Base-by-base conservation (phyloP, 495 filamentous ascomycete genomes). In the Jackrogersella multiformis region DNA sequence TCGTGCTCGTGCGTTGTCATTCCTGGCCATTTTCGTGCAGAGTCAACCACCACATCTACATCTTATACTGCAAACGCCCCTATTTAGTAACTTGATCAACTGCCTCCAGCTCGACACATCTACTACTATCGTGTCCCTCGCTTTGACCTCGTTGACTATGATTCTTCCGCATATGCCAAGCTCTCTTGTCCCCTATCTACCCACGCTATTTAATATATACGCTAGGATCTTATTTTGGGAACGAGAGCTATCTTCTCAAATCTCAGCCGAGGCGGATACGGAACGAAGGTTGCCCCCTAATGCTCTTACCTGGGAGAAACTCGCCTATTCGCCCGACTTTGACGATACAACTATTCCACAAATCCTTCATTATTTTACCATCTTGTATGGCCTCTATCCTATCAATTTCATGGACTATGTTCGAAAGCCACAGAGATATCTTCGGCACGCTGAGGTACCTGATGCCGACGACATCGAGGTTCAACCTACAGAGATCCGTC, bases 341-440 rank as follows among this genome's bases (percentile, higher is more conserved):
- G 83, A 87, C 38, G 85, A 86, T 70, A 73, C 84, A 69, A 76
- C 88, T 61, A 79, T 90, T 38, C 91, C 91, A 69, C 78, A 95
- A 73, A 73, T 97, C 69, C 68, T 88, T 69, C 74, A 92, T 70
- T 85, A 97, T 82, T 87, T 97, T 82, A 87, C 92, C 7, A 86
- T 90, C 41, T 78, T 93, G 2, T 93, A 93, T 61, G 90, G 90
- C 10, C 78, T 93, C 7, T 93, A 92, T 64, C 90, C 90, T n/a
- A 84, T 91, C 61, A 92, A 92, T 71, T 89, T 93, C 72, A 84
- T 89, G 80, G 86, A 86, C 66, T 93, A 90, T 76, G 88, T 93
- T 44, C 82, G 89, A 21, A 92, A 93, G 66, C 90, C 90, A 2
- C 84, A 90, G 34, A 84, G 87, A 68, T 92, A 87, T 61, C 77